These are phyloP conservation scores for Inosperma sp. DNA, from an alignment of 768 basidiomycete species.

Conservation along the genomic window DNA sequence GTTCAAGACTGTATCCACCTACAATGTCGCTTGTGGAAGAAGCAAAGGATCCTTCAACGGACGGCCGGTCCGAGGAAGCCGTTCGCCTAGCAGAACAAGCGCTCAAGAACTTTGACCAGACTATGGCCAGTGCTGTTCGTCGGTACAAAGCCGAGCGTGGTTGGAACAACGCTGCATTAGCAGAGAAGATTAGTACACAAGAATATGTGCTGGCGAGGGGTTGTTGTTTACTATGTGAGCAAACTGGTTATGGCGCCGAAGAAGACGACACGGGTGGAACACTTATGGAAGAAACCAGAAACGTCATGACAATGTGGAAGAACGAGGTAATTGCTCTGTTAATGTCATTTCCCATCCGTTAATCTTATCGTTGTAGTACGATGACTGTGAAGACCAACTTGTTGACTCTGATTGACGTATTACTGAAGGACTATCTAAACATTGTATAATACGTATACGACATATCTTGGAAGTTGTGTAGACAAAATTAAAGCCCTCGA, in stretches of 20 bases:
- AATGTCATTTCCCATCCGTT: background rate
- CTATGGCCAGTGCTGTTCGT: constrained; percentile 34
- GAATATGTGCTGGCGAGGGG: constrained; percentile 37
- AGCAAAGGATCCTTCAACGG: constrained; percentile 38
- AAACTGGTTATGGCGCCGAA: constrained; percentile 41
- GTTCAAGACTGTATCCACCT: constrained; percentile 29
- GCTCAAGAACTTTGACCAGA: constrained; percentile 33
- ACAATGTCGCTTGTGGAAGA: constrained; percentile 45
- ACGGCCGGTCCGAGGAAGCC: constrained; percentile 37
- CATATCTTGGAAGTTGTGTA: too few species aligned
- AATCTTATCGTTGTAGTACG: constrained; percentile 15
- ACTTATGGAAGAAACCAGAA: constrained; percentile 35
- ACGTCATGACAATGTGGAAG: constrained; percentile 39
- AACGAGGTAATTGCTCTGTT: constrained; percentile 28
- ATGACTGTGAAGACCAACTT: constrained; percentile 27
- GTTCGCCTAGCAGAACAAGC: constrained; percentile 33
- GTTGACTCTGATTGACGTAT: constrained; percentile 19
- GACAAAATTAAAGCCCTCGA: too few species aligned
- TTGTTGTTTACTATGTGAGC: constrained; percentile 43
- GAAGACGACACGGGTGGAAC: constrained; percentile 39
- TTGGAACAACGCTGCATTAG: constrained; percentile 29
- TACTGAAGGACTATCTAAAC: too few species aligned
- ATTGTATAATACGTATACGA: too few species aligned
- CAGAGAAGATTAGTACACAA: constrained; percentile 32
- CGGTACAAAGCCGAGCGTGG: constrained; percentile 40